Evolutionary conservation across 305 asterid species (phyloP).

Genomic region (Salvia sclarea): DNA sequence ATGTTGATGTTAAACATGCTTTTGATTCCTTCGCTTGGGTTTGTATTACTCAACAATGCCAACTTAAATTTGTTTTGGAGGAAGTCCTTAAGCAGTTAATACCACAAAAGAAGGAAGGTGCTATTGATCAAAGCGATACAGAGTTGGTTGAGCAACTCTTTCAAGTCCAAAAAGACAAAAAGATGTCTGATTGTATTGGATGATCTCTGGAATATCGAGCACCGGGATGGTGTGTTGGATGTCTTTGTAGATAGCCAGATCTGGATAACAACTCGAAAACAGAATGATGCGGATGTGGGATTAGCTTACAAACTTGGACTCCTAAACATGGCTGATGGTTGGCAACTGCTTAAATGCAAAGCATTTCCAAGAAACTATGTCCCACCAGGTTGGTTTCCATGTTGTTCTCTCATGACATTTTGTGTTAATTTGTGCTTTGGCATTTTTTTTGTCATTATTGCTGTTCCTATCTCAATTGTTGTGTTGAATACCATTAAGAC

Average conservation of each 20-base stretch:
- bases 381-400: conserved; percentile 3
- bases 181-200: conserved; percentile 28
- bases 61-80: conserved; percentile 1
- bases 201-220: conserved; percentile 14
- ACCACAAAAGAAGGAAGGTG: neutral
- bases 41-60: conserved; percentile 17
- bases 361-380: neutral
- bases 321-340: conserved; percentile 2
- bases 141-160: conserved; percentile 21
- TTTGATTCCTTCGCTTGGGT: conserved; percentile 28
- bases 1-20: neutral
- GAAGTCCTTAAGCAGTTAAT: conserved; percentile 11
- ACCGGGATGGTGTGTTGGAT: conserved; percentile 12
- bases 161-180: neutral
- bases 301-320: conserved; percentile 10
- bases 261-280: conserved; percentile 19
- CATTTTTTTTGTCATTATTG: neutral
- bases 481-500: neutral
- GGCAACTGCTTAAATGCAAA: conserved; percentile 21
- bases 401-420: neutral
- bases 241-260: neutral
- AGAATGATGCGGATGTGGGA: conserved; percentile 12
- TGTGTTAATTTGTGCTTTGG: neutral
- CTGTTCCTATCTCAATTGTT: neutral
- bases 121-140: neutral